These are phyloP conservation scores for Brassica balearica DNA, from an alignment of 441 rosid genomes.

Conservation along the genomic window DNA sequence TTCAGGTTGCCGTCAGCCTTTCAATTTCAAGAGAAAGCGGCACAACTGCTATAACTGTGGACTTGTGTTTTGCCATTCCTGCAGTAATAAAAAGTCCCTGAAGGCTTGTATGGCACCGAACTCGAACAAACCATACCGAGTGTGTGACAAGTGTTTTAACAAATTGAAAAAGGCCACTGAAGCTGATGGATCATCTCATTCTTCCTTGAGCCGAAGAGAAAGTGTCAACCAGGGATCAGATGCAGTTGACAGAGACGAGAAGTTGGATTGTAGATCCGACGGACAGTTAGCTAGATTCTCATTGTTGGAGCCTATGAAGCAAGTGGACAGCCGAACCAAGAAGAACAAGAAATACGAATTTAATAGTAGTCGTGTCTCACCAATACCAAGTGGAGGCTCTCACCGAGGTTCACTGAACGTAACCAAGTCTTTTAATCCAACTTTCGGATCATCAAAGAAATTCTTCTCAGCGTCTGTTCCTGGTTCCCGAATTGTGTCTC, in stretches of 20 bases:
- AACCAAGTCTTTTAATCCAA: conserved; percentile 82
- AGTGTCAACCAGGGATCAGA: conserved; percentile 67
- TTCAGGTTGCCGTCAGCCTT: conserved; percentile 92
- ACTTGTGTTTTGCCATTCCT: conserved; percentile 89
- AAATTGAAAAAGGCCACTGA: conserved; percentile 79
- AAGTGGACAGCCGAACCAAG: conserved; percentile 69
- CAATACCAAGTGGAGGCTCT: conserved; percentile 80
- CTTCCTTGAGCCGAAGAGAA: conserved; percentile 77
- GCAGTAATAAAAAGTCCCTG: conserved; percentile 86
- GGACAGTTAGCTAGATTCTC: conserved; percentile 78
- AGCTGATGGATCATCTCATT: conserved; percentile 68
- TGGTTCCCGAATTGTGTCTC: conserved; percentile 93
- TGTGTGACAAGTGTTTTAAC: conserved; percentile 82
- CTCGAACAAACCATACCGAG: conserved; percentile 91
- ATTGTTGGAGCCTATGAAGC: conserved; percentile 78
- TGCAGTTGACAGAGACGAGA: conserved; percentile 70
- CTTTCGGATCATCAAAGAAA: conserved; percentile 90
- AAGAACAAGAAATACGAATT: conserved; percentile 86
- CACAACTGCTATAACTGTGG: conserved; percentile 98
- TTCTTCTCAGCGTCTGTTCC: conserved; percentile 98
- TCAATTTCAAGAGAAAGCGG: conserved; percentile 93
- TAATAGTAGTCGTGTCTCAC: conserved; percentile 90
- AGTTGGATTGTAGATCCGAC: conserved; percentile 73
- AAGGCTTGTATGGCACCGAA: conserved; percentile 99
- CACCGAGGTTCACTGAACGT: conserved; percentile 75